These are phyloP conservation scores for Coccinonectria pachysandricola DNA, from an alignment of 2,329 filamentous ascomycete genomes.

Conservation along the genomic window DNA sequence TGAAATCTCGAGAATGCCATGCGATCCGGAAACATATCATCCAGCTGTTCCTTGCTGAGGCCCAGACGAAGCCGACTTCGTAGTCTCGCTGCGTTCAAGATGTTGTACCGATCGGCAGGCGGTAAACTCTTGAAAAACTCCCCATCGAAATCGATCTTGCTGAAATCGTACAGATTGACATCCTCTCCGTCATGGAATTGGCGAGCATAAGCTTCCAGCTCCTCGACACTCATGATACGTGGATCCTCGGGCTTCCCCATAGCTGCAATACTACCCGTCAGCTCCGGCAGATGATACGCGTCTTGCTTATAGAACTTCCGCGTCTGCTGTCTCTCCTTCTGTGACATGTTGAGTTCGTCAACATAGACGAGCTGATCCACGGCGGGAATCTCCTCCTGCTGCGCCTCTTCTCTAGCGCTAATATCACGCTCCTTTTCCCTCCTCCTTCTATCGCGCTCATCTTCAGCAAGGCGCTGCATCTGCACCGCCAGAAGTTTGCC, in stretches of 20 bases:
- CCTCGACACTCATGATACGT: constrained; percentile 89
- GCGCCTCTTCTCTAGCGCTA: constrained; percentile 29
- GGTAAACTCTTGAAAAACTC: constrained; percentile 91
- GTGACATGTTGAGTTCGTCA: constrained; percentile 76
- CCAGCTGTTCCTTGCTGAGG: constrained; percentile 88
- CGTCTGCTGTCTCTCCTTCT: constrained; percentile 61
- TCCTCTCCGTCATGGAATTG: constrained; percentile 92
- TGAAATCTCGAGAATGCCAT: constrained; percentile 97
- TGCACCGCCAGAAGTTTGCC: constrained; percentile 87
- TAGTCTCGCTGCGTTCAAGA: constrained; percentile 84
- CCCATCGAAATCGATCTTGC: constrained; percentile 95
- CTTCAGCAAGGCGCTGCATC: constrained; percentile 83
- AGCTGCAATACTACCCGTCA: constrained; percentile 66
- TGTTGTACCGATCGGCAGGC: constrained; percentile 87
- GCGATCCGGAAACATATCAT: constrained; percentile 91
- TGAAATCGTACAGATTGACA: constrained; percentile 87
- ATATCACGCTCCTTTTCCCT: constrained; percentile 34
- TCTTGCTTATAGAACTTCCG: constrained; percentile 85
- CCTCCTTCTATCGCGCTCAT: constrained; percentile 61
- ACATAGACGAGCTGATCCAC: constrained; percentile 70
- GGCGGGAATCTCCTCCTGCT: constrained; percentile 59
- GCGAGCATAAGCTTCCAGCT: constrained; percentile 84
- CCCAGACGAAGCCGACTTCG: constrained; percentile 89
- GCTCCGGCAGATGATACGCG: constrained; percentile 85
- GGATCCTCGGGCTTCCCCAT: constrained; percentile 91